A percentile compares a stretch with the other conserved stretches of the same genome.
Evolutionary conservation across 805 yeast genomes (phyloP).

Genomic region (Starmerella kuoi): DNA sequence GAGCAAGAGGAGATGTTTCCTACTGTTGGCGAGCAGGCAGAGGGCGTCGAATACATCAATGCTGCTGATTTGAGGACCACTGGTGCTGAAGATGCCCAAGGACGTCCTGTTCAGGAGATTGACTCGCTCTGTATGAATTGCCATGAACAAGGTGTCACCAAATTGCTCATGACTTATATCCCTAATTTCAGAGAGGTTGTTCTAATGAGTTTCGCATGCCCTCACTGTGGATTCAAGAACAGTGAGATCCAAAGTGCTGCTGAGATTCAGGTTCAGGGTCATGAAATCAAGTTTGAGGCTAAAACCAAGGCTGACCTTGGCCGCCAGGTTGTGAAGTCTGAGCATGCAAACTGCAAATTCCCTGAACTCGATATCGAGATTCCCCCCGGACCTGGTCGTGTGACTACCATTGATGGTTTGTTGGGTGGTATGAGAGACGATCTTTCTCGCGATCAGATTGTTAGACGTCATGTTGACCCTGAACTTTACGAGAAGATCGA

Average conservation of each 20-base stretch:
- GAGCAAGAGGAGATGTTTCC: conserved; percentile 19
- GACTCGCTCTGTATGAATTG: conserved; percentile 96
- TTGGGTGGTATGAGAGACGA: conserved; percentile 74
- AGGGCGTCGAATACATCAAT: conserved; percentile 37
- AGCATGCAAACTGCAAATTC: conserved; percentile 68
- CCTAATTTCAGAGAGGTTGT: conserved; percentile 88
- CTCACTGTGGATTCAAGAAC: conserved; percentile 85
- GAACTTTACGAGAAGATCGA: conserved; percentile 65
- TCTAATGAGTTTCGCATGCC: conserved; percentile 89
- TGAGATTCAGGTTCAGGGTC: conserved; percentile 78
- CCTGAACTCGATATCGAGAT: conserved; percentile 82
- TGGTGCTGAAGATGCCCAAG: conserved; percentile 72
- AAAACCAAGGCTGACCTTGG: conserved; percentile 63
- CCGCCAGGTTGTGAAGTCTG: conserved; percentile 86
- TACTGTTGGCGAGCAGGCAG: conserved; percentile 24
- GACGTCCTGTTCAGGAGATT: conserved; percentile 90
- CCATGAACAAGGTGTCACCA: conserved; percentile 69
- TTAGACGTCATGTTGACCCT: conserved; percentile 62
- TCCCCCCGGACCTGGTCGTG: conserved; percentile 88
- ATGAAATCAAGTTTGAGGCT: conserved; percentile 55
- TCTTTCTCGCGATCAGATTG: conserved; percentile 66
- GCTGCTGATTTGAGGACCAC: conserved; percentile 45
- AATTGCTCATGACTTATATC: conserved; percentile 72
- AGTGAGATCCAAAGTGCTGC: conserved; percentile 95
- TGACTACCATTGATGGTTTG: conserved; percentile 86